Evolutionary conservation across 1,284 basidiomycete genomes (phyloP).

Genomic region (Cerrena zonata): DNA sequence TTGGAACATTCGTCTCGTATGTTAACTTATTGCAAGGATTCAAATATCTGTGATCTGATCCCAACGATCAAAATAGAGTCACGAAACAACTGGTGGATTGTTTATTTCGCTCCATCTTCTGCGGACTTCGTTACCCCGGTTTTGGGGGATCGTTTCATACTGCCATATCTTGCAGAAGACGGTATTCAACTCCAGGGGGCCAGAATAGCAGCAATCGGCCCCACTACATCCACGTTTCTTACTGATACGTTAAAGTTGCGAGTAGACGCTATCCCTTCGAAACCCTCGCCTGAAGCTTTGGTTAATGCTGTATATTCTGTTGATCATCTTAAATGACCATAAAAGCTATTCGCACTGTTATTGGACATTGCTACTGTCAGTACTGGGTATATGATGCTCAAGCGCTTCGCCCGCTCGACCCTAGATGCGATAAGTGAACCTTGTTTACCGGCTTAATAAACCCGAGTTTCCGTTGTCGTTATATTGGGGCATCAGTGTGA

Average conservation of each 20-base stretch:
- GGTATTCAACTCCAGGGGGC: slow-evolving; percentile 11
- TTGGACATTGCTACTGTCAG: too few relatives aligned
- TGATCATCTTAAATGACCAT: too few relatives aligned
- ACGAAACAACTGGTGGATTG: slow-evolving; percentile 58
- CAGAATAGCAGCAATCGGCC: slow-evolving; percentile 59
- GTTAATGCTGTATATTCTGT: slow-evolving; percentile 37
- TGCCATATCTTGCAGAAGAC: slow-evolving; percentile 13
- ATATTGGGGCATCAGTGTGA: too few relatives aligned
- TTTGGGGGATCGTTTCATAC: slow-evolving; percentile 40
- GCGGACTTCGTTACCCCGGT: slow-evolving; percentile 52
- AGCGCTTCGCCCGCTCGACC: too few relatives aligned
- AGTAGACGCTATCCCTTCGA: slow-evolving; percentile 50
- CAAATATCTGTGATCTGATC: not conserved
- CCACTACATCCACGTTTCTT: slow-evolving; percentile 55
- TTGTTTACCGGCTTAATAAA: too few relatives aligned
- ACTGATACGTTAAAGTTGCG: slow-evolving; percentile 37
- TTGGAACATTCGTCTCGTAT: slow-evolving; percentile 24
- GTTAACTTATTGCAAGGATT: not conserved
- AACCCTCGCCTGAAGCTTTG: slow-evolving; percentile 52
- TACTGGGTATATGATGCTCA: too few relatives aligned
- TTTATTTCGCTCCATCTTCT: slow-evolving; percentile 71
- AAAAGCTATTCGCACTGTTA: too few relatives aligned
- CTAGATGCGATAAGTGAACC: too few relatives aligned
- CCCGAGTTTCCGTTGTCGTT: too few relatives aligned
- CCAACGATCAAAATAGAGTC: slow-evolving; percentile 1